Conservation (phyloP, 2,329 filamentous ascomycete species). For the Cytospora leucostoma region DNA sequence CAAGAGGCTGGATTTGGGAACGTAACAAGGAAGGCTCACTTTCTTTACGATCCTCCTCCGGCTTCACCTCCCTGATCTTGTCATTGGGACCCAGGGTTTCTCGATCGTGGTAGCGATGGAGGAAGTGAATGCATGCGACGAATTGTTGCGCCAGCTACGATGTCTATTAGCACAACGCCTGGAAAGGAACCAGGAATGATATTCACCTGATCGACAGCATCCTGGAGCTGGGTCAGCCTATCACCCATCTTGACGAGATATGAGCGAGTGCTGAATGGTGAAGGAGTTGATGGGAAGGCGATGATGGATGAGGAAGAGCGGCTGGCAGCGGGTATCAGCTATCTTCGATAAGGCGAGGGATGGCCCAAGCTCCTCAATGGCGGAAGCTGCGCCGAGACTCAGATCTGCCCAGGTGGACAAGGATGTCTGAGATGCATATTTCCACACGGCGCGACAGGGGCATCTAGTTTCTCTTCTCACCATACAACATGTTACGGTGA, state of each 20-base stretch:
- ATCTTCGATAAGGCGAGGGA: slow-evolving; percentile 9
- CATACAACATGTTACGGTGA: slow-evolving; percentile 23
- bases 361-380: slow-evolving; percentile 16
- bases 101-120: slow-evolving; percentile 69
- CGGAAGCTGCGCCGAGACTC: slow-evolving; percentile 6
- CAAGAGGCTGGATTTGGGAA: not conserved
- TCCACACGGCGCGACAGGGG: not conserved
- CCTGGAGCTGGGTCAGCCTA: slow-evolving; percentile 79
- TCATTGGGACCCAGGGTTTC: slow-evolving; percentile 59
- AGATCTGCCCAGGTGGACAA: slow-evolving; percentile 5
- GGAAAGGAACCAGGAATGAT: slow-evolving; percentile 1
- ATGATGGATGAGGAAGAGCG: not conserved
- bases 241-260: slow-evolving; percentile 61
- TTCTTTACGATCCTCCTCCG: slow-evolving; percentile 53
- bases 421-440: not conserved
- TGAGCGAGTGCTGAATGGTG: slow-evolving; percentile 14
- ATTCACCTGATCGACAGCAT: slow-evolving; percentile 76
- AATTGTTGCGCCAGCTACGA: slow-evolving; percentile 67
- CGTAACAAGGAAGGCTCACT: slow-evolving; percentile 38
- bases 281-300: not conserved
- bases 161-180: slow-evolving; percentile 1
- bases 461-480: not conserved
- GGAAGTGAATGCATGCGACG: slow-evolving; percentile 65
- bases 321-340: not conserved
- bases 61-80: slow-evolving; percentile 60